Percentiles rank a stretch among this genome's conserved stretches.
These are phyloP conservation scores for Thermoascus crustaceus DNA, from an alignment of 2,329 filamentous ascomycete genomes.

Conservation along the genomic window DNA sequence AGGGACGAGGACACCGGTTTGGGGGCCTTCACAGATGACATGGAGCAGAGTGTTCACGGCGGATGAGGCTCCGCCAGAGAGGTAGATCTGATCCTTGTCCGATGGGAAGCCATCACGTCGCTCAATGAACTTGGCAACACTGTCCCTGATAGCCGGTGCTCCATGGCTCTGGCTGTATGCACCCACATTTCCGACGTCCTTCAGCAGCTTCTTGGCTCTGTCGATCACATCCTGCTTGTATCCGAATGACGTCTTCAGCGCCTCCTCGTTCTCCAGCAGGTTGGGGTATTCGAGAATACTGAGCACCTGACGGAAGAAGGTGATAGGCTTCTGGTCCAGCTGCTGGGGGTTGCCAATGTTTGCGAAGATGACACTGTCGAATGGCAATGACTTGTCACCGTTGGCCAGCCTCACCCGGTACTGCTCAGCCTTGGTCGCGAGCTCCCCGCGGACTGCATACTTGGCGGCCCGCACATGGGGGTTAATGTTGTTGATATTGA, in stretches of 20 bases:
- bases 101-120: conserved; percentile 83
- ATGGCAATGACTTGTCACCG: conserved; percentile 57
- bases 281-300: conserved; percentile 85
- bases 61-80: conserved; percentile 83
- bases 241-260: conserved; percentile 64
- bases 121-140: conserved; percentile 88
- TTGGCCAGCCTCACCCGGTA: conserved; percentile 66
- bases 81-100: conserved; percentile 73
- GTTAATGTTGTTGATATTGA: conserved; percentile 87
- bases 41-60: conserved; percentile 91
- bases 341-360: conserved; percentile 99
- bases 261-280: conserved; percentile 73
- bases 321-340: conserved; percentile 97
- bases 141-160: conserved; percentile 75
- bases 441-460: conserved; percentile 93
- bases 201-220: conserved; percentile 71
- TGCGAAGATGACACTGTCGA: conserved; percentile 84
- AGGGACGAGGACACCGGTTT: conserved; percentile 80
- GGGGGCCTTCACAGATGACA: conserved; percentile 69
- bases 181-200: conserved; percentile 80
- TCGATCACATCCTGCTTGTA: conserved; percentile 88
- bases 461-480: conserved; percentile 76
- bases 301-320: conserved; percentile 95
- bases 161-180: conserved; percentile 95
- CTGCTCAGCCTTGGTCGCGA: conserved; percentile 86